Evolutionary conservation across 2,329 filamentous ascomycete species (phyloP).

Genomic region (Rachicladosporium sp.): DNA sequence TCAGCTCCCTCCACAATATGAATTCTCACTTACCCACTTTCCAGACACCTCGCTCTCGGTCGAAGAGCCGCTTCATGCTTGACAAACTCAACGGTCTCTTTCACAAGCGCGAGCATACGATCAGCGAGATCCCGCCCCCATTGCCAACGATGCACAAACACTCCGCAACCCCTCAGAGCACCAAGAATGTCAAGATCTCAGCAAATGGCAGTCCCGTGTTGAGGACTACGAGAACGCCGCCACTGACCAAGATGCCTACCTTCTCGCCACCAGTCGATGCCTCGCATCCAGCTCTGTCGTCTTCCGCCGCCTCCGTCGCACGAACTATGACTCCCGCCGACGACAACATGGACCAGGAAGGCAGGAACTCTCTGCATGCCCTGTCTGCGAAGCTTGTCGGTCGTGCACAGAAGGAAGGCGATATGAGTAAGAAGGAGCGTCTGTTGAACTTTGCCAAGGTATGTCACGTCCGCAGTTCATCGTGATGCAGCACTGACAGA

Average conservation of each 20-base stretch:
- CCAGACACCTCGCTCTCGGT: conserved; percentile 12
- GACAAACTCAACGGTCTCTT: conserved; percentile 21
- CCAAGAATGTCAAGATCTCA: neutral
- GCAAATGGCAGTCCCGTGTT: conserved; percentile 2
- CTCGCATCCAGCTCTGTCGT: conserved; percentile 3
- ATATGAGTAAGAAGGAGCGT: conserved; percentile 10
- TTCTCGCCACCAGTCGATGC: conserved; percentile 5
- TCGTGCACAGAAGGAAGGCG: conserved; percentile 5
- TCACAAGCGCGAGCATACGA: conserved; percentile 16
- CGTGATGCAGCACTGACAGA: neutral
- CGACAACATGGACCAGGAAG: conserved; percentile 1
- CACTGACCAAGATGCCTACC: conserved; percentile 5
- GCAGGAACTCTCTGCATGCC: conserved; percentile 3
- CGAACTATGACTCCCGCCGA: neutral
- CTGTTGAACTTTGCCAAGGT: conserved; percentile 17
- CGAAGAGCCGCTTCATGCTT: conserved; percentile 17
- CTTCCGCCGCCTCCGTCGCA: neutral
- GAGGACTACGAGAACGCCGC: neutral
- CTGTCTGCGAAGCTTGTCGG: conserved; percentile 5
- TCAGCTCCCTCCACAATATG: neutral
- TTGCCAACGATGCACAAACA: conserved; percentile 3
- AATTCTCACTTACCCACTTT: neutral
- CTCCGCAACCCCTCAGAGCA: neutral
- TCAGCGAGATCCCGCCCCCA: conserved; percentile 3
- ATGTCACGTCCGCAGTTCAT: neutral